phyloP scores from a whole-genome alignment of 805 yeast species.

The Candida andamanensis region DNA sequence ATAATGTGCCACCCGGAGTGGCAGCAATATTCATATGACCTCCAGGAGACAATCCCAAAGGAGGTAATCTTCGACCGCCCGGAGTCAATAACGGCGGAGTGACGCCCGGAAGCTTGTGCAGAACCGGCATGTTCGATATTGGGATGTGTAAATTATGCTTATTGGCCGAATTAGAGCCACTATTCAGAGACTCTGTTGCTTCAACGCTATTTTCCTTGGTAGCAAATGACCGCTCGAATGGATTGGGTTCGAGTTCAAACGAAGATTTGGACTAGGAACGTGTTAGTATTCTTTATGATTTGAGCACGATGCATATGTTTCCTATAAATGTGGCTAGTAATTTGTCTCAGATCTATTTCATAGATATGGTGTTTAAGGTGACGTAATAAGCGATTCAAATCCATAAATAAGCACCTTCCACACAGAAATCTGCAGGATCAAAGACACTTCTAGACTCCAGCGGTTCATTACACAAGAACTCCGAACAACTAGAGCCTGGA shows the following conservation, averaged over 20 bases:
- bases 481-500: too few relatives aligned
- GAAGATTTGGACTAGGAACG: slow-evolving; percentile 25
- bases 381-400: too few relatives aligned
- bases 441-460: too few relatives aligned
- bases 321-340: too few relatives aligned
- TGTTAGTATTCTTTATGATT: neutral
- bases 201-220: slow-evolving; percentile 33
- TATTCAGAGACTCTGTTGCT: slow-evolving; percentile 1
- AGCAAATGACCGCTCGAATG: slow-evolving; percentile 94
- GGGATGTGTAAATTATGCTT: slow-evolving; percentile 31
- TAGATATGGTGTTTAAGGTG: too few relatives aligned
- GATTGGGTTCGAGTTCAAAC: slow-evolving; percentile 86
- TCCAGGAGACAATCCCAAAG: slow-evolving; percentile 46
- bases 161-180: slow-evolving; percentile 19
- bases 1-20: slow-evolving; percentile 46
- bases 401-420: too few relatives aligned
- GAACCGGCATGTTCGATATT: slow-evolving; percentile 20
- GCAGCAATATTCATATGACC: slow-evolving; percentile 24
- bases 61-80: slow-evolving; percentile 56
- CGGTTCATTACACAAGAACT: too few relatives aligned
- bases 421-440: too few relatives aligned
- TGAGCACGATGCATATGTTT: too few relatives aligned
- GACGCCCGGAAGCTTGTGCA: slow-evolving; percentile 26
- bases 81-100: slow-evolving; percentile 54
- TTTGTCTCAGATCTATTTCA: too few relatives aligned